Base-by-base conservation (phyloP, 2,329 filamentous ascomycete species). In the Fusarium sulawesiense region DNA sequence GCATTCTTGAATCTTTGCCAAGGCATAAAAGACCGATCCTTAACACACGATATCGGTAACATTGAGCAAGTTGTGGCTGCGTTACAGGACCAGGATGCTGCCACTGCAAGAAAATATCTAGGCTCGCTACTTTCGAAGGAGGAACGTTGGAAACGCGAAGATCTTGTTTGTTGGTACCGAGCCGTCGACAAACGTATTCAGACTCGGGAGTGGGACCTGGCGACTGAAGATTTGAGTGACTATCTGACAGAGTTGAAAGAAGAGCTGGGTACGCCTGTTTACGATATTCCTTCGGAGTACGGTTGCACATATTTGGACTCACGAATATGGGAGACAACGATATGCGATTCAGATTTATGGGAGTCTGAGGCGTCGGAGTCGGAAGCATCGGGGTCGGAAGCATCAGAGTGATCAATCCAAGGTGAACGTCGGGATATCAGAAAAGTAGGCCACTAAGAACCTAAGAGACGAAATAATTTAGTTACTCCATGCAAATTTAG, bases 1-100 rank as follows among this genome's bases (percentile, higher is more conserved):
- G 41, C 53, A 2, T 73, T 70, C 16, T 32, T 53, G 3, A n/a
- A 63, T 2, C 53, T 73, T 1, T 73, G 56, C 18, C 57, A 57
- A 9, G 46, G 14, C 11, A 29, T 66, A n/a, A 50, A 44, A 20
- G 57, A 70, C n/a, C 51, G 50, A 30, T 67, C 60, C 27, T 34
- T 73, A 7, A 25, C 34, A 5, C 32, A 23, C 2, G 60, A 73
- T 14, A 58, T 68, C 13, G 12, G 10, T 1, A 8, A 8, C 7
- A 9, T 70, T 4, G 29, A 55, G 2, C 30, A 42, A 16, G 41
- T 37, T 0, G 27, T 60, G 2, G 16, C 7, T 2, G 27, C 20
- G 1, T 4, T 73, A 9, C 49, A 6, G 1, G 3, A 34, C 4
- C 16, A n/a, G 4, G 30, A 71, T 13, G 7, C 4, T 0, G 1